Base-by-base conservation (phyloP, 1,284 basidiomycete genomes). In the Hypsizygus ulmarius region DNA sequence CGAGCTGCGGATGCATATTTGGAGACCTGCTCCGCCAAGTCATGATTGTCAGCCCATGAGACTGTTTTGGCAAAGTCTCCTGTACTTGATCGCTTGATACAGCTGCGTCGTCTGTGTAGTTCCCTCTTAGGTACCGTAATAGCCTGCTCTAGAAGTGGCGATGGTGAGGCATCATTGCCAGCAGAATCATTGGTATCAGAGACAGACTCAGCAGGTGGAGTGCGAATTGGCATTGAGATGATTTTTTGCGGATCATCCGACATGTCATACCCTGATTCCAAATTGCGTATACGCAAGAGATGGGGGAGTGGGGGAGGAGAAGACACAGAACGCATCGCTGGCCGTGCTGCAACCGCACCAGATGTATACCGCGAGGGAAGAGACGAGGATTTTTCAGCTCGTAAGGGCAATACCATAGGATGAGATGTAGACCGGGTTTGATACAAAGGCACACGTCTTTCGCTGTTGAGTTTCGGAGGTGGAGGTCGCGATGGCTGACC, bases 41-140 rank as follows among this genome's bases (percentile, higher is more conserved):
- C 81, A 14, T 70, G 72, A 48, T 81, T 76, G 67, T 84, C 84
- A 27, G 84, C 84, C 84, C 84, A 87, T 29, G 84, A 82, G 6
- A 87, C 84, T 6, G 78, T 77, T 67, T 87, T 87, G n/a, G 68
- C 65, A 28, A 80, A 68, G 52, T 82, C 79, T 30, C 70, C 73
- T 41, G 75, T 67, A 53, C 79, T 84, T 44, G 74, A 60, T 43
- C 79, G 75, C 65, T 79, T 84, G 52, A 86, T 72, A 54, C 79
- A 83, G 57, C 84, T 86, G 46, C 81, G 69, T 51, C 77, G 68
- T 46, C 76, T 78, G 29, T 72, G 65, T 10, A 79, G 56, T 32
- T 59, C 64, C 12, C 25, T 47, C 47, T 37, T 56, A 7, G 25
- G 28, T 14, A 27, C 30, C 12, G 46, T 10, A n/a, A 42, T 14